Evolutionary conservation across 495 filamentous ascomycete genomes (phyloP).

Genomic region (Hypoxylon trugodes): DNA sequence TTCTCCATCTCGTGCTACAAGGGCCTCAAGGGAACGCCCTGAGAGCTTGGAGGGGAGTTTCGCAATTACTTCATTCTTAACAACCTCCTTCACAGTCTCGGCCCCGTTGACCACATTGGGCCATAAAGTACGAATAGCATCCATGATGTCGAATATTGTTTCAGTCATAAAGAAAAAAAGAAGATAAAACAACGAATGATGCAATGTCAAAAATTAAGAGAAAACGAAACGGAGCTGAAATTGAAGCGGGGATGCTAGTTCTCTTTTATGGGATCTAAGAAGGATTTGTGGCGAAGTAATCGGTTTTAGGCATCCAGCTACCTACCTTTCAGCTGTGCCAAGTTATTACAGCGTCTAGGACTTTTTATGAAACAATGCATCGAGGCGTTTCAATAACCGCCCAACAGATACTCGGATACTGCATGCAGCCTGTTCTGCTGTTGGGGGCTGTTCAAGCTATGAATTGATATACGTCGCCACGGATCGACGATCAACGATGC

Average conservation of each 20-base stretch:
- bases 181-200: constrained; percentile 3
- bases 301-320: too few relatives aligned
- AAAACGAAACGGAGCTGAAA: constrained; percentile 10
- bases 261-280: constrained; percentile 5
- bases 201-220: neutral
- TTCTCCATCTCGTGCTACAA: constrained; percentile 6
- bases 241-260: neutral
- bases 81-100: neutral
- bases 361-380: too few relatives aligned
- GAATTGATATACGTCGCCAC: neutral
- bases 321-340: too few relatives aligned
- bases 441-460: too few relatives aligned
- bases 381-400: too few relatives aligned
- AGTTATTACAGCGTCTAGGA: too few relatives aligned
- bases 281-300: constrained; percentile 4
- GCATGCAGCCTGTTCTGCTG: too few relatives aligned
- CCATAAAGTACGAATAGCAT: constrained; percentile 1
- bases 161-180: neutral
- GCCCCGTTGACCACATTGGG: neutral
- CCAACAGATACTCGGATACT: too few relatives aligned
- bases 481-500: neutral
- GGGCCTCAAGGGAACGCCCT: constrained; percentile 5
- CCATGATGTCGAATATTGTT: constrained; percentile 5
- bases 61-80: neutral
- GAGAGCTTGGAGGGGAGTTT: neutral